A percentile compares a stretch with the other conserved stretches of the same genome.
phyloP scores from a whole-genome alignment of 305 asterid genomes.

The Fraxinus sp. region DNA sequence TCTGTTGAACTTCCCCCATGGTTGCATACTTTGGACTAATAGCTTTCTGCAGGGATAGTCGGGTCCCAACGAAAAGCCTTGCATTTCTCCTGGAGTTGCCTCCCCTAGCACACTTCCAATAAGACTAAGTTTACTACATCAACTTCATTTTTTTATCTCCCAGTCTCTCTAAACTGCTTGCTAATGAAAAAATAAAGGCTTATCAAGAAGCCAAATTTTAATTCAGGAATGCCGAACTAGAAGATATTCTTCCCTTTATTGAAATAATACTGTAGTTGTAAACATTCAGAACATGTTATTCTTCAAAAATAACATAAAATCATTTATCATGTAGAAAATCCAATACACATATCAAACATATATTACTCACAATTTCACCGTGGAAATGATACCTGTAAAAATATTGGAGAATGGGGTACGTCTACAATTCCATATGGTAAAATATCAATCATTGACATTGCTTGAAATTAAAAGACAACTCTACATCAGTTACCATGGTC shows the following conservation, averaged over 20 bases:
- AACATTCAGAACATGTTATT: not conserved
- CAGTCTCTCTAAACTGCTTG: not conserved
- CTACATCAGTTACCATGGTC: not conserved
- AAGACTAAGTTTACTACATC: not conserved
- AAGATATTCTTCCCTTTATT: not conserved
- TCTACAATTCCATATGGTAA: not conserved
- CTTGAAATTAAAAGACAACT: not conserved
- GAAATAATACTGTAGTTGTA: not conserved
- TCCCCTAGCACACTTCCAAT: not conserved
- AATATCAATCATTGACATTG: not conserved
- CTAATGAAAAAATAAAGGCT: not conserved
- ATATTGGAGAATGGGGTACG: not conserved
- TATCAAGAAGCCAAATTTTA: not conserved
- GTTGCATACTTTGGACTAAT: not conserved
- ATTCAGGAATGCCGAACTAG: not conserved
- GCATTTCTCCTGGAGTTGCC: not conserved
- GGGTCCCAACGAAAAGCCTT: not conserved
- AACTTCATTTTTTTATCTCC: not conserved
- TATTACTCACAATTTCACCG: not conserved
- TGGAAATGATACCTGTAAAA: not conserved
- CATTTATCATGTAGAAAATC: not conserved
- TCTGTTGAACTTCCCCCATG: not conserved
- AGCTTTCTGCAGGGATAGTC: not conserved
- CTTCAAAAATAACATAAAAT: not conserved
- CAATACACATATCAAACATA: not conserved